A percentile compares a stretch with the other conserved stretches of the same genome.
phyloP scores from a whole-genome alignment of 805 yeast genomes.

The Jamesozyma piceae region DNA sequence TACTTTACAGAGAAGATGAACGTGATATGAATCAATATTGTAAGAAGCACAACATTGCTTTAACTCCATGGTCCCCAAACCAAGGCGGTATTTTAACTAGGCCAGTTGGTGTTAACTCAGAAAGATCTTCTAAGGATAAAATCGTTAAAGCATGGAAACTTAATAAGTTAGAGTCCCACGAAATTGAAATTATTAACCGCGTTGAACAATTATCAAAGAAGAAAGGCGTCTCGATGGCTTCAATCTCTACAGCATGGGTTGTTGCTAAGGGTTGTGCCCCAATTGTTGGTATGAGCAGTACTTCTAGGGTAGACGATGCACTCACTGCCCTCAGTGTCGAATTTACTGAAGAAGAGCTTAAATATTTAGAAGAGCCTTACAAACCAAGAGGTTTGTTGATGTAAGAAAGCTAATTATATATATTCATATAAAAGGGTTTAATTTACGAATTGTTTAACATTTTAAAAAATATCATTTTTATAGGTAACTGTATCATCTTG shows the following conservation, averaged over 20 bases:
- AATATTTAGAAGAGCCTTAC: slow-evolving; percentile 13
- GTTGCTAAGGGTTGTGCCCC: slow-evolving; percentile 43
- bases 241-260: slow-evolving; percentile 46
- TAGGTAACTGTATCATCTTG: too few relatives aligned
- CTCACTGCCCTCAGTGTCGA: slow-evolving; percentile 34
- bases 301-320: slow-evolving; percentile 44
- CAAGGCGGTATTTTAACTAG: slow-evolving; percentile 48
- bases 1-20: slow-evolving; percentile 54
- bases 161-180: slow-evolving; percentile 9
- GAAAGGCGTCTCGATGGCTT: slow-evolving; percentile 42
- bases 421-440: not conserved
- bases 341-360: slow-evolving; percentile 24
- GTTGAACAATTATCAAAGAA: slow-evolving; percentile 47
- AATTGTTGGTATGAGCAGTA: slow-evolving; percentile 43
- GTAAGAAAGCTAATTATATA: not conserved
- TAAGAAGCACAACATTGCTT: slow-evolving; percentile 42
- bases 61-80: slow-evolving; percentile 54
- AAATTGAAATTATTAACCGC: slow-evolving; percentile 35
- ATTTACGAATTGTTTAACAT: not conserved
- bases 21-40: slow-evolving; percentile 51
- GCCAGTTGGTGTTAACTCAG: slow-evolving; percentile 26
- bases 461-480: too few relatives aligned
- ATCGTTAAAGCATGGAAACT: slow-evolving; percentile 35
- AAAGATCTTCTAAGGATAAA: slow-evolving; percentile 8
- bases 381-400: slow-evolving; percentile 1